Percentiles rank a stretch among this genome's conserved stretches.
Evolutionary conservation across 192 early-diverging fungal species (phyloP).

Genomic region (Phycomyces blakesleeanus): DNA sequence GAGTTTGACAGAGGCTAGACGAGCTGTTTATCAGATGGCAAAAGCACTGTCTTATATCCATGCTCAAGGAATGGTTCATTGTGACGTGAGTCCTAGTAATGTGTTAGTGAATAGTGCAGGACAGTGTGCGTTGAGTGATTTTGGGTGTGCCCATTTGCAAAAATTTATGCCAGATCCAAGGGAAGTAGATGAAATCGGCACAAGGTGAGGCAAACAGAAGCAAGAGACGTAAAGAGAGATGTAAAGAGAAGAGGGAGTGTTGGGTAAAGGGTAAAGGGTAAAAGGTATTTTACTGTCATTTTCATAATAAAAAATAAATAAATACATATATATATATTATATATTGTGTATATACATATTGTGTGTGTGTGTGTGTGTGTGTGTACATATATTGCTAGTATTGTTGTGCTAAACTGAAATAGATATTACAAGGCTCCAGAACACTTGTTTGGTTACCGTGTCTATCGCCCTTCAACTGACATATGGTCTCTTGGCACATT

Average conservation of each 20-base stretch:
- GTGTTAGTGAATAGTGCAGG: constrained; percentile 8
- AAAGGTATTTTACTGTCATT: too few relatives aligned
- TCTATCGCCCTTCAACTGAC: constrained; percentile 11
- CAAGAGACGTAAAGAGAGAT: background rate
- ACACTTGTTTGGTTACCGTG: constrained; percentile 11
- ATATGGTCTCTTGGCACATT: constrained; percentile 14
- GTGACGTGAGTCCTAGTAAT: constrained; percentile 16
- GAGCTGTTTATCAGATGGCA: constrained; percentile 1
- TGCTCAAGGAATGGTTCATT: constrained; percentile 10
- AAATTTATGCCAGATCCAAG: too few relatives aligned
- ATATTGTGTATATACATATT: too few relatives aligned
- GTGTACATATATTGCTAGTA: too few relatives aligned
- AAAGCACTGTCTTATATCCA: constrained; percentile 5
- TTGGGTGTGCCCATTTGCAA: constrained; percentile 14
- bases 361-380: too few relatives aligned
- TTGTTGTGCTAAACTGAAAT: background rate
- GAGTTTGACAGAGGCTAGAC: background rate
- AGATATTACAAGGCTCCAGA: constrained; percentile 23
- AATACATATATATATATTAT: too few relatives aligned
- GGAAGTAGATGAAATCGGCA: constrained; percentile 12
- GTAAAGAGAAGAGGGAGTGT: constrained; percentile 1
- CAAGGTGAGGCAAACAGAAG: constrained; percentile 18
- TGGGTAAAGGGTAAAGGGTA: too few relatives aligned
- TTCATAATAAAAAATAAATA: too few relatives aligned
- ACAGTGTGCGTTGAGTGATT: constrained; percentile 6